Base-by-base conservation (phyloP, 225 moss, liverwort and hornwort genomes). In the Lunularia cruciata region DNA sequence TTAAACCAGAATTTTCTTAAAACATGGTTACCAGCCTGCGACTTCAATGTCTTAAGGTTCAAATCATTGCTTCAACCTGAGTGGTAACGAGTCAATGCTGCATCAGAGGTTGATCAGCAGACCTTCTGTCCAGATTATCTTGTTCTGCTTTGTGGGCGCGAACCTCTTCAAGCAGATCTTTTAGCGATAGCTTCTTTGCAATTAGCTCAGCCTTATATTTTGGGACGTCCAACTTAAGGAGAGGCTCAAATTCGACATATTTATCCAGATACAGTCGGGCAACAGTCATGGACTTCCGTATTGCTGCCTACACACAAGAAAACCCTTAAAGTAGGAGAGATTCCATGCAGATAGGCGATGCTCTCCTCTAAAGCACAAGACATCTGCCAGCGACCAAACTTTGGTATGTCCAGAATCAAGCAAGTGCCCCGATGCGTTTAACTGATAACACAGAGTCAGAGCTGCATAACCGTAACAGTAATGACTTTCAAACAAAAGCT, bases 111-210 rank as follows among this genome's bases (percentile, higher is more conserved):
- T 52, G 37, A 42, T 43, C 46, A 28, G 11, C 79, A 59, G 54
- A 91, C 94, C 91, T 72, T 85, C 70, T 84, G 0, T 95, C 86
- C 8, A 95, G 60, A 22, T 73, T 76, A 81, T 95, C 86, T 73
- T 87, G 85, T 51, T 91, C 89, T 13, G 32, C 73, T 81, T 76
- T 89, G 73, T 91, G 91, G 23, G 32, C 45, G 68, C 86, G 71
- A 60, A 89, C 80, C 80, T 95, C 94, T 37, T 68, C 59, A 73
- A 95, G 79, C 16, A 91, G 34, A 42, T 86, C 79, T 73, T 83
- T 91, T 20, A 95, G 57, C 52, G 79, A 83, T 5, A 63, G 31
- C 76, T 95, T 95, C 45, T 59, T 89, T 19, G 67, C 27, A 20
- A 80, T 72, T 12, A 91, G 72, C 6, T 57, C 35, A 32, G 22